Evolutionary conservation across 164 flowering plant genomes (phyloP), one percentile per base, ranked within the genome.

Genomic region (Liquidambar formosana): DNA sequence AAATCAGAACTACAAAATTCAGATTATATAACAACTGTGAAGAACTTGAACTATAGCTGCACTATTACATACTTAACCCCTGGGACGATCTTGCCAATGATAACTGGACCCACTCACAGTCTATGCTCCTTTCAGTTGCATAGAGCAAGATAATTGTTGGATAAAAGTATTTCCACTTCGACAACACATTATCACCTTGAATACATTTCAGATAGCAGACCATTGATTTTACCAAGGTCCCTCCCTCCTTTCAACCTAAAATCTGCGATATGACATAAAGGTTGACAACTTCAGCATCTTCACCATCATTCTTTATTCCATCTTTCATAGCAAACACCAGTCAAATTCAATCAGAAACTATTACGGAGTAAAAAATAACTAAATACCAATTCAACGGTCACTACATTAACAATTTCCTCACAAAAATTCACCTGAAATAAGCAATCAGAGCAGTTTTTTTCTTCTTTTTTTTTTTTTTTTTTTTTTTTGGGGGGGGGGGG

Each of bases 51-150:
- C 41, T 33, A 33, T 33, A 33, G 41, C n/a, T 8, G 0, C 44
- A 56, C 26, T 63, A 18, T 23, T 2, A 44, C 9, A 53, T 10
- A 57, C 14, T 49, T 61, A 72, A 59, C 53, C 60, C 21, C 52
- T 59, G 0, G 61, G 70, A 59, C 65, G 60, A 48, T 71, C 61
- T 8, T n/a, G 65, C n/a, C 44, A 28, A 1, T 57, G 69, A 49
- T 59, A 9, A 38, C 38, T 63, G 14, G 54, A 63, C 16, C 60
- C 57, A 54, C 23, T 19, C 5, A 57, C 10, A 12, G 33, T 57
- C 60, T 12, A 57, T 22, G 53, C n/a, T 49, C 14, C 18, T 15
- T 15, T n/a, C n/a, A 5, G n/a, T 49, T 49, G 53, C 14, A 12
- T 49, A n/a, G n/a, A 13, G 53, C 28, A 12, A 10, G 23, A 25